phyloP scores from a whole-genome alignment of 768 basidiomycete genomes.

The Leccinum barrowsii region DNA sequence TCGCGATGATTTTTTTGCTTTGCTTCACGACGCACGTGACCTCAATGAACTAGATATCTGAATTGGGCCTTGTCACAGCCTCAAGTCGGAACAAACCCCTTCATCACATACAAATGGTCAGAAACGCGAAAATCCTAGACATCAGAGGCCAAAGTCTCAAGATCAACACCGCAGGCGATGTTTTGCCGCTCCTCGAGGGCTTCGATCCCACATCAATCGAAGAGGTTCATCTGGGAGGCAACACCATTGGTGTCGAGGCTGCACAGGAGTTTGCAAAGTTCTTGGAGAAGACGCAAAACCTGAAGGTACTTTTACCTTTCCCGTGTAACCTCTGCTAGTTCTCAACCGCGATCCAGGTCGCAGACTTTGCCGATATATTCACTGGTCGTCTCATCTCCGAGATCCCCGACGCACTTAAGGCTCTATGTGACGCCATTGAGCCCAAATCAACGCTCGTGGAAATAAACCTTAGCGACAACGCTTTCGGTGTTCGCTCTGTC shows the following conservation, averaged over 20 bases:
- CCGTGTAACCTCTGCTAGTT: background rate
- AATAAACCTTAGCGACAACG: slow-evolving; percentile 92
- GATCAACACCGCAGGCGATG: slow-evolving; percentile 70
- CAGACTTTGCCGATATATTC: slow-evolving; percentile 97
- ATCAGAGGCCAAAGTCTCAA: slow-evolving; percentile 49
- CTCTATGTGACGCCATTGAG: slow-evolving; percentile 84
- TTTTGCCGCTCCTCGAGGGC: slow-evolving; percentile 66
- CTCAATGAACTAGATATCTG: slow-evolving; percentile 1
- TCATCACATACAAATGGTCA: slow-evolving; percentile 16
- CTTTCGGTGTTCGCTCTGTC: slow-evolving; percentile 92
- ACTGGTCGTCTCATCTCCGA: slow-evolving; percentile 94
- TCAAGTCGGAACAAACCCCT: background rate
- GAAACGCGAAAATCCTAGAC: slow-evolving; percentile 21
- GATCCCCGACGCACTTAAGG: slow-evolving; percentile 85
- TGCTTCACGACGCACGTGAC: too few species aligned
- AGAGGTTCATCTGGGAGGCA: slow-evolving; percentile 91
- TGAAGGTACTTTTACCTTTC: slow-evolving; percentile 52
- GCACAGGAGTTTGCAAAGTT: slow-evolving; percentile 80
- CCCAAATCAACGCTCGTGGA: slow-evolving; percentile 78
- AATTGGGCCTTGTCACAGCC: background rate
- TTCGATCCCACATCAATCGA: slow-evolving; percentile 66
- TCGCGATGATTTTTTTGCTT: background rate
- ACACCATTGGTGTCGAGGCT: slow-evolving; percentile 91
- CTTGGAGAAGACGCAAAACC: slow-evolving; percentile 56
- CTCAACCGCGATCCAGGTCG: slow-evolving; percentile 54